Base-by-base conservation (phyloP, 2,329 filamentous ascomycete genomes). In the Dichotomopilus funicola region DNA sequence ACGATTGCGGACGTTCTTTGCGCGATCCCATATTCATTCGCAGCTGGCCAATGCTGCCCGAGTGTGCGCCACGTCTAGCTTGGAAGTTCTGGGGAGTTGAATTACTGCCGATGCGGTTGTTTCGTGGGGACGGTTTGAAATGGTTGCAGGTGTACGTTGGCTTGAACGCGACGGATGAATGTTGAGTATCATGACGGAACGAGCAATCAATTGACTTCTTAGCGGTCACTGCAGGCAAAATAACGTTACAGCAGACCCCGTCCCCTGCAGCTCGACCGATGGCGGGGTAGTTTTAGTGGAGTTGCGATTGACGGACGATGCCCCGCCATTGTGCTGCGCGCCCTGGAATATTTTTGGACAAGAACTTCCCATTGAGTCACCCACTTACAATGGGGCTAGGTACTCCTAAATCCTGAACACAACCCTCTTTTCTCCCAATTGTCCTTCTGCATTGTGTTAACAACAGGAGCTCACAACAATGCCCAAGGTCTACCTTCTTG, bases 401-500 rank as follows among this genome's bases (percentile, higher is more conserved):
- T 11, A 40, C 37, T 4, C 6, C 37, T 38, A 38, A 2, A 38
- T 9, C 6, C 11, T 13, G 11, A 6, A 8, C 43, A 3, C 36
- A 34, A 8, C 33, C 53, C 13, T 50, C 34, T 33, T 12, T 40
- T 37, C 9, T 43, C 35, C 31, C 33, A 10, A 38, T 36, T 33
- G 11, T 6, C 40, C 10, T 13, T 38, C 37, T 5, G 13, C 12
- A 11, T n/a, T 12, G 7, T 7, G 40, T 42, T n/a, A 12, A 8
- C 40, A 3, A 40, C 11, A 42, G 42, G 47, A 47, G 36, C 35
- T 19, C 34, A 63, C 59, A 66, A 78, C 65, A 50, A 91, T 91
- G 87, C 83, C 88, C 61, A 89, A 81, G 49, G 88, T 92, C 61
- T 82, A 92, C 73, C 74, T 94, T 54, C 73, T 87, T 65, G 79